Percentiles rank a stretch among this genome's conserved stretches.
These are phyloP conservation scores for Apiospora koreana DNA, from an alignment of 2,329 filamentous ascomycete genomes.

Conservation along the genomic window DNA sequence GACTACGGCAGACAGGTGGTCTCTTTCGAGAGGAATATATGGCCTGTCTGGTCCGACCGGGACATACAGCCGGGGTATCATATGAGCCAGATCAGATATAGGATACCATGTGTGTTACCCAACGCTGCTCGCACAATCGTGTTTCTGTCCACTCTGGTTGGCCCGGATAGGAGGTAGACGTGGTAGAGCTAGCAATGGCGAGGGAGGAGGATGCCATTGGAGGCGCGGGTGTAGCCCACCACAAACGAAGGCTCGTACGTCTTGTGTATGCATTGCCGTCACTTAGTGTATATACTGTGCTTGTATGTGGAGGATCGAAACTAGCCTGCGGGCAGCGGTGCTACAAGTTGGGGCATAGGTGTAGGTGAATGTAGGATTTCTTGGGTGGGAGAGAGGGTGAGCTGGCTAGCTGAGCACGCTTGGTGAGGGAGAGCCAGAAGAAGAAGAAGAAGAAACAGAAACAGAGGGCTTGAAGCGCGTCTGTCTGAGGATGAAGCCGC, in stretches of 20 bases:
- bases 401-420: not conserved
- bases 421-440: not conserved
- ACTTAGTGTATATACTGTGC: not conserved
- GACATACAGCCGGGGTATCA: not conserved
- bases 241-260: constrained; percentile 4
- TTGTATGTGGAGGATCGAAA: not conserved
- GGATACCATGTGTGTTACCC: not conserved
- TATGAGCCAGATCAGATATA: not conserved
- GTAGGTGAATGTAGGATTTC: not conserved
- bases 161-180: not conserved
- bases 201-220: not conserved
- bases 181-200: constrained; percentile 6
- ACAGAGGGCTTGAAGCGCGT: not conserved
- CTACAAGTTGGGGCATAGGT: not conserved
- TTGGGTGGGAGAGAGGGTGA: not conserved
- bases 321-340: not conserved
- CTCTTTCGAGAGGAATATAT: not conserved
- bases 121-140: not conserved
- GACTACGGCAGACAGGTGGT: not conserved
- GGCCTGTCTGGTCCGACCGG: not conserved
- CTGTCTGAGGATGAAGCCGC: not conserved
- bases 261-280: not conserved
- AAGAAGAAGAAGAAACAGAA: not conserved
- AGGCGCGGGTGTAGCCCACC: constrained; percentile 5
- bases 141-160: not conserved